These are phyloP conservation scores for Purpureocillium lavendulum DNA, from an alignment of 2,329 filamentous ascomycete species.

Conservation along the genomic window DNA sequence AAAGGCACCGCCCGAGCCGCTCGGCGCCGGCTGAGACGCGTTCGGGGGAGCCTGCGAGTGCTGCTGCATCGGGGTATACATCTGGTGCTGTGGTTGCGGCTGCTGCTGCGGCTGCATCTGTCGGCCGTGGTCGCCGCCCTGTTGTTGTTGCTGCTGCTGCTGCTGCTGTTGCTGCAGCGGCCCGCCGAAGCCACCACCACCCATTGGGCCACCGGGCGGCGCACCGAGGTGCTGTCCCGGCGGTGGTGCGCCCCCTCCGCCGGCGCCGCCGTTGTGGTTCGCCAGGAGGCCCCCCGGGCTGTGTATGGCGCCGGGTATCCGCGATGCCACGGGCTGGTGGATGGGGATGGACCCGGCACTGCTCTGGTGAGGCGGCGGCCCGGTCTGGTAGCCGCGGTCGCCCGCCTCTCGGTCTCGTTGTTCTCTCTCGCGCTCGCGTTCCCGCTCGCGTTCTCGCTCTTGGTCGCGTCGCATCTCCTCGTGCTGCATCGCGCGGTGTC, in stretches of 20 bases:
- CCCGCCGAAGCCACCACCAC: constrained; percentile 42
- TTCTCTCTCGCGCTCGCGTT: constrained; percentile 46
- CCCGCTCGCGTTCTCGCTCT: constrained; percentile 50
- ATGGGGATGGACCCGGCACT: constrained; percentile 83
- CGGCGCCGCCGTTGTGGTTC: constrained; percentile 53
- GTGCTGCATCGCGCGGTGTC: constrained; percentile 36
- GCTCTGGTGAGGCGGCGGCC: constrained; percentile 67
- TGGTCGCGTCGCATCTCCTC: constrained; percentile 41
- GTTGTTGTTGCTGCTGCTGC: constrained; percentile 46
- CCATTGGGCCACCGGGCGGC: constrained; percentile 36
- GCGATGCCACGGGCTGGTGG: constrained; percentile 85
- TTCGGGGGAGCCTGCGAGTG: constrained; percentile 41
- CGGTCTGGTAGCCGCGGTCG: constrained; percentile 56
- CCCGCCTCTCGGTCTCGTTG: constrained; percentile 56
- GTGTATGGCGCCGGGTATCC: constrained; percentile 75
- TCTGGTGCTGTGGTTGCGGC: constrained; percentile 38
- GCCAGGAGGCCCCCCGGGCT: constrained; percentile 83
- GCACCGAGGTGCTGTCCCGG: constrained; percentile 42
- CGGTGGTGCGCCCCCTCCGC: constrained; percentile 13
- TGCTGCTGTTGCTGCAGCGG: constrained; percentile 51
- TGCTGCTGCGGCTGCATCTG: constrained; percentile 46
- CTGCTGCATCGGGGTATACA: constrained; percentile 48
- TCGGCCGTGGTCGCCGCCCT: constrained; percentile 44
- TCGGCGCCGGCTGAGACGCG: constrained; percentile 48
- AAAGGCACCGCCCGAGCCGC: constrained; percentile 56